Evolutionary conservation across 2,329 filamentous ascomycete species (phyloP).

Genomic region (Zymoseptoria brevis): DNA sequence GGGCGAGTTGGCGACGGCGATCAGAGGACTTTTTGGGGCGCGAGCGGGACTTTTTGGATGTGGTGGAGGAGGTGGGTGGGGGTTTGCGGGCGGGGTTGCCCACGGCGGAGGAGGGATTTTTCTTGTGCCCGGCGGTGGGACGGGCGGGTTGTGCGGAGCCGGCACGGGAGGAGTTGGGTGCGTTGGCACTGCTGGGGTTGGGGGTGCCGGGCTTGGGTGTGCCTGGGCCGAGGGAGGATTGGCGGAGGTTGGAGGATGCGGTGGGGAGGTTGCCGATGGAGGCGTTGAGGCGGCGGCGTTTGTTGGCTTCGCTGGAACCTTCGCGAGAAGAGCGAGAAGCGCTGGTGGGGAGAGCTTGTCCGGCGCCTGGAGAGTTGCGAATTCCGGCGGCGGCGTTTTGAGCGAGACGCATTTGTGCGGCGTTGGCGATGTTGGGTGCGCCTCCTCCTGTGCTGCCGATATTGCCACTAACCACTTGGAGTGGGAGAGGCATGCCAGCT

Average conservation of each 20-base stretch:
- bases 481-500: conserved; percentile 41
- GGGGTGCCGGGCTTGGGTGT: conserved; percentile 54
- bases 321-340: conserved; percentile 25
- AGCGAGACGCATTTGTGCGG: conserved; percentile 39
- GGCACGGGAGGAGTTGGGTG: conserved; percentile 41
- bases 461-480: conserved; percentile 50
- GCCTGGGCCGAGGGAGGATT: conserved; percentile 55
- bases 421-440: conserved; percentile 46
- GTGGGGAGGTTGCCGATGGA: conserved; percentile 47
- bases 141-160: conserved; percentile 49
- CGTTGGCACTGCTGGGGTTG: conserved; percentile 31
- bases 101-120: conserved; percentile 21
- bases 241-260: conserved; percentile 49
- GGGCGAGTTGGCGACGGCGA: conserved; percentile 29
- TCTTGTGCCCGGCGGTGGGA: conserved; percentile 21
- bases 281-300: conserved; percentile 50
- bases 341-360: conserved; percentile 17
- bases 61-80: conserved; percentile 27
- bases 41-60: conserved; percentile 29
- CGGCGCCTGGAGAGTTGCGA: conserved; percentile 11
- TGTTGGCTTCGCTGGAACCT: conserved; percentile 42
- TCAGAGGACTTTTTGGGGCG: conserved; percentile 21
- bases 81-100: conserved; percentile 43
- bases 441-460: conserved; percentile 41
- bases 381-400: conserved; percentile 24